Evolutionary conservation across 73 alveolate genomes (phyloP).

Genomic region (Paramecium tetraurelia): DNA sequence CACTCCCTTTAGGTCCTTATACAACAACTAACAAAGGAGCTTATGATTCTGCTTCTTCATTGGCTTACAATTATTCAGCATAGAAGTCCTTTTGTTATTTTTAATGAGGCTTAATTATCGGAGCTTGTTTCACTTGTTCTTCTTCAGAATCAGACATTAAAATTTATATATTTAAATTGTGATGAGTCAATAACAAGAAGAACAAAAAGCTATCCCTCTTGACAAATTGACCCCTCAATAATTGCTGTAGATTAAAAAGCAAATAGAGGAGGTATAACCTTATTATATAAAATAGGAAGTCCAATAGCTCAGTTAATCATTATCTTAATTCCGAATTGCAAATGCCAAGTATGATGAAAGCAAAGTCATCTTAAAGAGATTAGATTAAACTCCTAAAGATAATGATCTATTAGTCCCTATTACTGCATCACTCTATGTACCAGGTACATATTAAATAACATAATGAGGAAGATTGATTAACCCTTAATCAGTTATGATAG

Average conservation of each 20-base stretch:
- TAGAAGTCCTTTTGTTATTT: slow-evolving; percentile 32
- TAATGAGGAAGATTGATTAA: slow-evolving; percentile 46
- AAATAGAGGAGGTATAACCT: slow-evolving; percentile 40
- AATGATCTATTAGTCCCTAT: slow-evolving; percentile 54
- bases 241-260: slow-evolving; percentile 41
- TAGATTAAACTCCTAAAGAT: slow-evolving; percentile 48
- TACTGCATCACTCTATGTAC: slow-evolving; percentile 58
- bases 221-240: slow-evolving; percentile 55
- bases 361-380: slow-evolving; percentile 34
- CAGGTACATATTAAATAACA: slow-evolving; percentile 37
- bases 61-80: slow-evolving; percentile 30
- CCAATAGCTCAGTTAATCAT: slow-evolving; percentile 19
- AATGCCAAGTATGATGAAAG: slow-evolving; percentile 56
- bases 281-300: slow-evolving; percentile 43
- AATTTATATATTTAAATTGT: background rate
- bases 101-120: slow-evolving; percentile 32
- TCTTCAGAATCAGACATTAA: slow-evolving; percentile 49
- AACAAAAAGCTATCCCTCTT: slow-evolving; percentile 56
- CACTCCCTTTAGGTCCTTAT: slow-evolving; percentile 75
- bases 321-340: slow-evolving; percentile 49
- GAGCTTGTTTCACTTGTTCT: background rate
- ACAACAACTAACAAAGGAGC: slow-evolving; percentile 48
- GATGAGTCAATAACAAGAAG: slow-evolving; percentile 36
- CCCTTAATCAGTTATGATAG: slow-evolving; percentile 33
- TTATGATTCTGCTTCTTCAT: slow-evolving; percentile 36